Evolutionary conservation across 306 rosid genomes (phyloP).

Genomic region (Cicer judaicum): DNA sequence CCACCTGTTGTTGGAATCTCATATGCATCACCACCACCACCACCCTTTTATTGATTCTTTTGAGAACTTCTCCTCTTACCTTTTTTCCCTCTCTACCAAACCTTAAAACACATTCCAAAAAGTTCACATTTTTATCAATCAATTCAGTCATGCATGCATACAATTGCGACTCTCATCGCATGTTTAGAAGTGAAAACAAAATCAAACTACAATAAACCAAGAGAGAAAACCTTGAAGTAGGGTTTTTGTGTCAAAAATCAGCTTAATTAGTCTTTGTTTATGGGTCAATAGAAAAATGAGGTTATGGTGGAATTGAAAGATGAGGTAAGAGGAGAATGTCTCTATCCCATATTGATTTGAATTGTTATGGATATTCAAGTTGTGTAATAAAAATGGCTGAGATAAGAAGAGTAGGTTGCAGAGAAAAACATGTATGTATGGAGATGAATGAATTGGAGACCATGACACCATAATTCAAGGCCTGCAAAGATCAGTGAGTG

Average conservation of each 20-base stretch:
- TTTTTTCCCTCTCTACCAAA: constrained; percentile 49
- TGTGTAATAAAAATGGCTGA: constrained; percentile 87
- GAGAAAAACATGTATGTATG: constrained; percentile 76
- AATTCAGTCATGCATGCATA: constrained; percentile 37
- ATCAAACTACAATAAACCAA: constrained; percentile 38
- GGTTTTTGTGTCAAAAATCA: constrained; percentile 41
- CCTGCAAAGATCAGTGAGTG: constrained; percentile 59
- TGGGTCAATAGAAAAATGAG: constrained; percentile 37
- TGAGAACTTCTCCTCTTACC: constrained; percentile 82
- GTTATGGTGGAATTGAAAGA: constrained; percentile 51
- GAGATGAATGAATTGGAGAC: constrained; percentile 75
- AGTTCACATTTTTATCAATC: constrained; percentile 45
- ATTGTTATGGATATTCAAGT: constrained; percentile 84
- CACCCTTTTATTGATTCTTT: constrained; percentile 96
- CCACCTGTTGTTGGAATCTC: constrained; percentile 84
- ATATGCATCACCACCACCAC: constrained; percentile 95
- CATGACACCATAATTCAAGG: constrained; percentile 74
- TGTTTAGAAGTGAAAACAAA: constrained; percentile 29
- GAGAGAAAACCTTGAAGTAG: constrained; percentile 23
- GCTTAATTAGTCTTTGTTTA: constrained; percentile 30
- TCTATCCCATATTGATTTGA: constrained; percentile 78
- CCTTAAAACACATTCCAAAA: constrained; percentile 3
- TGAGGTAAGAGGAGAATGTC: constrained; percentile 69
- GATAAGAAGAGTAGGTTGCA: constrained; percentile 82
- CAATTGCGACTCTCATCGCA: constrained; percentile 83